Conservation (phyloP, 768 basidiomycete genomes). For the Kwoniella dendrophila region DNA sequence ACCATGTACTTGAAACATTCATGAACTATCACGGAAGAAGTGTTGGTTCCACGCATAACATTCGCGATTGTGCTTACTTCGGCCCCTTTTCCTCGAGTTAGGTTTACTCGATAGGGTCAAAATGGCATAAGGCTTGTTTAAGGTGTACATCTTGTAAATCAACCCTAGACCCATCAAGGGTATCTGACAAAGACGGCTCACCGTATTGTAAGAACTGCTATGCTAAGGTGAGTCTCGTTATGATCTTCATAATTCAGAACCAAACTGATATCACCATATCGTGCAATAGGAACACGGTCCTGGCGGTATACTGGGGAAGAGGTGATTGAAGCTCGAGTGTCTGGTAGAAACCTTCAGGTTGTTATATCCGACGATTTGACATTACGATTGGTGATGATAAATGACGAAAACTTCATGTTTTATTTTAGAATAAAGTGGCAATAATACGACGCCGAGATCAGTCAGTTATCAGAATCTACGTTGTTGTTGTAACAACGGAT, state of each 20-base stretch:
- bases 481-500: no score
- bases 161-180: conserved; percentile 48
- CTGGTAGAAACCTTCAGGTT: no score
- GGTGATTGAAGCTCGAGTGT: conserved; percentile 26
- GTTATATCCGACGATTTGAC: no score
- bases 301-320: conserved; percentile 43
- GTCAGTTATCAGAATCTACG: no score
- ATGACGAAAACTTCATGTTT: no score
- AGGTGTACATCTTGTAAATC: conserved; percentile 40
- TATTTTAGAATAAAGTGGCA: no score
- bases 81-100: not conserved
- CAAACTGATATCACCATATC: not conserved
- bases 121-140: conserved; percentile 48
- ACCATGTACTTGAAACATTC: not conserved
- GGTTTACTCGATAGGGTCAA: conserved; percentile 26
- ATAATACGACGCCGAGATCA: no score
- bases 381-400: no score
- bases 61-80: not conserved
- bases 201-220: conserved; percentile 51
- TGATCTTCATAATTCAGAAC: not conserved
- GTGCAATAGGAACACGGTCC: conserved; percentile 40
- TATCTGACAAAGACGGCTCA: conserved; percentile 46
- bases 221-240: conserved; percentile 43
- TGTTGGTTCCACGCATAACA: not conserved
- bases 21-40: not conserved